A percentile compares a stretch with the other conserved stretches of the same genome.
phyloP scores from a whole-genome alignment of 257 asterid genomes.

The Parsonsia alboflavescens region DNA sequence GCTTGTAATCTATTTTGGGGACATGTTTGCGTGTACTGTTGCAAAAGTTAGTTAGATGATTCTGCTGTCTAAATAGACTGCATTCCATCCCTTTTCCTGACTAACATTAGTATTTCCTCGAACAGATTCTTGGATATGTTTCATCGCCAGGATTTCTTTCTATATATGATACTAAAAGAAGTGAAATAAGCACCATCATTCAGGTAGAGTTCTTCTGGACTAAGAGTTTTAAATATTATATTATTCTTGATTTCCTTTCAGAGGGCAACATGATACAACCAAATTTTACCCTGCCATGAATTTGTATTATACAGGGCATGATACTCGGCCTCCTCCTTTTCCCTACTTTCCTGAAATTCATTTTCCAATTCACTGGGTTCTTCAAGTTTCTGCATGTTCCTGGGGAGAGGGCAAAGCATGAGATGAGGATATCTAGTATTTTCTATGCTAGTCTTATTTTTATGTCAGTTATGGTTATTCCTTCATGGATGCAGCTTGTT shows the following conservation, averaged over 20 bases:
- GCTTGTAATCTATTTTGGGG: conserved; percentile 78
- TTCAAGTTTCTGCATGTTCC: conserved; percentile 27
- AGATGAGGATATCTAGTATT: conserved; percentile 47
- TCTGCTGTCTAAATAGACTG: conserved; percentile 21
- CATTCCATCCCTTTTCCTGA: not conserved
- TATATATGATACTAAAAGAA: conserved; percentile 44
- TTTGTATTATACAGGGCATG: conserved; percentile 55
- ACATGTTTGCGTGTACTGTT: conserved; percentile 62
- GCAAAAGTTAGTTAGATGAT: conserved; percentile 50
- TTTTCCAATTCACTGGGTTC: conserved; percentile 38
- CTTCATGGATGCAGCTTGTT: conserved; percentile 91
- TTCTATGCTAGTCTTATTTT: conserved; percentile 50
- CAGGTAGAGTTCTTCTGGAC: conserved; percentile 50
- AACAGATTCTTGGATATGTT: conserved; percentile 48
- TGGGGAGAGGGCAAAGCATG: conserved; percentile 32
- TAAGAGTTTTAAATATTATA: conserved; percentile 8
- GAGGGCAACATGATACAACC: not conserved
- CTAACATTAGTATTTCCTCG: conserved; percentile 18
- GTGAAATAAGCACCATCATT: conserved; percentile 78
- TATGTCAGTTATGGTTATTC: conserved; percentile 49
- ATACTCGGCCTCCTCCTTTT: conserved; percentile 70
- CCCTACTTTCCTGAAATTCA: conserved; percentile 51
- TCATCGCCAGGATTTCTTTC: conserved; percentile 28
- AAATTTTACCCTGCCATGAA: not conserved
- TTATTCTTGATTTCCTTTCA: conserved; percentile 2